Percentiles rank a stretch among this genome's conserved stretches.
Conservation (phyloP, 345 rosid genomes). For the Populus ilicifolia region DNA sequence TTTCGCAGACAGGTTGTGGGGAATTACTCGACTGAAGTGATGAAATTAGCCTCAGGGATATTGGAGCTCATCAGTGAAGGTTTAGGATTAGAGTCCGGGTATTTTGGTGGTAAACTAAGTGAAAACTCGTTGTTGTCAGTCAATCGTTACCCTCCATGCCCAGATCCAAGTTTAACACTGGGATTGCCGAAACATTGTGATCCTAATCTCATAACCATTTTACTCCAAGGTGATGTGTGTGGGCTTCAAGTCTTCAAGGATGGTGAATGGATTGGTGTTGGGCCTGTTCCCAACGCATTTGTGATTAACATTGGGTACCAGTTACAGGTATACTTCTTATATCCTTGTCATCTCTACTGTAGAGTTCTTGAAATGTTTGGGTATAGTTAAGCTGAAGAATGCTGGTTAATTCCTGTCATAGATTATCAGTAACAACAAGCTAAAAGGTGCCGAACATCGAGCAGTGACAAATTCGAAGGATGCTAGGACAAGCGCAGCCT, state of each 20-base stretch:
- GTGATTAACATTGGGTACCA: slow-evolving; percentile 29
- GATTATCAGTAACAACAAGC: slow-evolving; percentile 29
- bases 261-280: slow-evolving; percentile 25
- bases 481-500: slow-evolving; percentile 22
- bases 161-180: slow-evolving; percentile 34
- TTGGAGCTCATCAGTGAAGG: slow-evolving; percentile 22
- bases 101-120: background rate
- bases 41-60: slow-evolving; percentile 14
- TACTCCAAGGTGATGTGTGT: slow-evolving; percentile 18
- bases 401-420: slow-evolving; percentile 4
- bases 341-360: background rate
- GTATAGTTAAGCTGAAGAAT: background rate
- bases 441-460: slow-evolving; percentile 32
- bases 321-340: background rate
- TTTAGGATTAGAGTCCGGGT: background rate
- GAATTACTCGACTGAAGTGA: slow-evolving; percentile 14
- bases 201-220: slow-evolving; percentile 13
- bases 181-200: slow-evolving; percentile 34
- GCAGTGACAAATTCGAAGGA: slow-evolving; percentile 25
- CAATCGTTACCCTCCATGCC: slow-evolving; percentile 36
- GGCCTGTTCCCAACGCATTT: slow-evolving; percentile 31
- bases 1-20: slow-evolving; percentile 18
- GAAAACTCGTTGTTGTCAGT: slow-evolving; percentile 15
- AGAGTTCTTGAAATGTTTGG: background rate
- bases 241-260: slow-evolving; percentile 29